phyloP scores from a whole-genome alignment of 345 rosid genomes.

The Citrus mangshanensis region DNA sequence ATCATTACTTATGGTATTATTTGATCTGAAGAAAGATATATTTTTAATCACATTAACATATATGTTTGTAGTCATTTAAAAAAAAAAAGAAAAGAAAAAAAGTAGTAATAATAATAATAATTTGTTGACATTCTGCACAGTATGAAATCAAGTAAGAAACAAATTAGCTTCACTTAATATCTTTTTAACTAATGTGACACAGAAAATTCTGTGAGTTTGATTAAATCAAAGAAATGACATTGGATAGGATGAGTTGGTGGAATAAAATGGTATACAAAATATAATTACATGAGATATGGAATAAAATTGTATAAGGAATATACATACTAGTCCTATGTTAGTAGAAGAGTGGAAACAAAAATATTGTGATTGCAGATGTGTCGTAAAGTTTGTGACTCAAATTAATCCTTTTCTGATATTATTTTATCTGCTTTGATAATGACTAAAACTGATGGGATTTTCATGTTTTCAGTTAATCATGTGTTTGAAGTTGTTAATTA shows the following conservation, averaged over 20 bases:
- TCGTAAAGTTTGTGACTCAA: not conserved
- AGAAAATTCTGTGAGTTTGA: not conserved
- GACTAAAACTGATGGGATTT: not conserved
- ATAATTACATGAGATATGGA: not conserved
- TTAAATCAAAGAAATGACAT: not conserved
- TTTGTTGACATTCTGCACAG: not conserved
- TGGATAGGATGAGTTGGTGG: not conserved
- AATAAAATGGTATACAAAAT: too few species aligned
- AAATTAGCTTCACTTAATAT: not conserved
- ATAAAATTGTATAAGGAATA: not conserved
- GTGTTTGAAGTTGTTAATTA: constrained; percentile 4
- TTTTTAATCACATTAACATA: not conserved
- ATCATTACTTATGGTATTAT: not conserved
- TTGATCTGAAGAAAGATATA: not conserved
- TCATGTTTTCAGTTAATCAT: not conserved
- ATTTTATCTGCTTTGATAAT: not conserved
- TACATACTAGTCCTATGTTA: not conserved
- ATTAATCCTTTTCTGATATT: not conserved
- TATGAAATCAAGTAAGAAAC: not conserved
- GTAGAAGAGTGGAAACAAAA: not conserved
- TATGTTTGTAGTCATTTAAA: not conserved
- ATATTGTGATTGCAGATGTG: not conserved
- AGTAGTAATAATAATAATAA: not conserved
- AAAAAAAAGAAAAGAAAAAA: not conserved
- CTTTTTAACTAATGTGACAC: not conserved